Percentiles rank a stretch among this genome's conserved stretches.
Evolutionary conservation across 2,329 filamentous ascomycete species (phyloP).

Genomic region (Aspergillus versicolor): DNA sequence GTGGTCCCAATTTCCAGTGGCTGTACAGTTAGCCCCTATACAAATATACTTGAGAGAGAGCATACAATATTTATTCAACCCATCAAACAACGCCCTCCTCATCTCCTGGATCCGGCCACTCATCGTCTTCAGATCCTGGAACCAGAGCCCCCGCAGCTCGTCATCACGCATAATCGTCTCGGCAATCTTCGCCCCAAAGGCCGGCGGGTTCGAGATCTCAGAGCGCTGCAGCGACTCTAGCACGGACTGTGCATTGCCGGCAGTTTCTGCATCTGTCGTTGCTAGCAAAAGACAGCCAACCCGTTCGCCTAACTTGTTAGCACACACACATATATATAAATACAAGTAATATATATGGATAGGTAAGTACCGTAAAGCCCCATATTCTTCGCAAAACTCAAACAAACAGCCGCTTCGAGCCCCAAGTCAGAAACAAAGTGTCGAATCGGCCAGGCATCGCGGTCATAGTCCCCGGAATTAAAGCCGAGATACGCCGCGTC

Average conservation of each 20-base stretch:
- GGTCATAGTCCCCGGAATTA: slow-evolving; percentile 26
- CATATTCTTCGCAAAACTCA: slow-evolving; percentile 60
- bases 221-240: slow-evolving; percentile 44
- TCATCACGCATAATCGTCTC: slow-evolving; percentile 75
- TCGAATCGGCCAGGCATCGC: slow-evolving; percentile 28
- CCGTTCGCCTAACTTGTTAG: slow-evolving; percentile 12
- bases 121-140: slow-evolving; percentile 85
- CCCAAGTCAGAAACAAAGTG: slow-evolving; percentile 62
- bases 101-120: slow-evolving; percentile 87
- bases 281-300: slow-evolving; percentile 12
- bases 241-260: slow-evolving; percentile 14
- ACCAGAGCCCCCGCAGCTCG: slow-evolving; percentile 78
- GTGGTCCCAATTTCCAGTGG: slow-evolving; percentile 63
- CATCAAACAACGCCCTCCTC: slow-evolving; percentile 71
- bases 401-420: slow-evolving; percentile 60
- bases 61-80: slow-evolving; percentile 34
- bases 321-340: too few relatives aligned
- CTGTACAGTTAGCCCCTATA: slow-evolving; percentile 47
- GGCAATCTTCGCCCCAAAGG: slow-evolving; percentile 86
- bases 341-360: too few relatives aligned
- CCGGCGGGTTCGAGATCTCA: slow-evolving; percentile 91
- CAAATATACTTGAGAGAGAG: too few relatives aligned
- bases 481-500: slow-evolving; percentile 31
- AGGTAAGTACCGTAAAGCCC: slow-evolving; percentile 27
- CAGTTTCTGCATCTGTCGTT: not conserved